Base-by-base conservation (phyloP, 352 stramenopile genomes). In the Globisporangium megalacanthum region DNA sequence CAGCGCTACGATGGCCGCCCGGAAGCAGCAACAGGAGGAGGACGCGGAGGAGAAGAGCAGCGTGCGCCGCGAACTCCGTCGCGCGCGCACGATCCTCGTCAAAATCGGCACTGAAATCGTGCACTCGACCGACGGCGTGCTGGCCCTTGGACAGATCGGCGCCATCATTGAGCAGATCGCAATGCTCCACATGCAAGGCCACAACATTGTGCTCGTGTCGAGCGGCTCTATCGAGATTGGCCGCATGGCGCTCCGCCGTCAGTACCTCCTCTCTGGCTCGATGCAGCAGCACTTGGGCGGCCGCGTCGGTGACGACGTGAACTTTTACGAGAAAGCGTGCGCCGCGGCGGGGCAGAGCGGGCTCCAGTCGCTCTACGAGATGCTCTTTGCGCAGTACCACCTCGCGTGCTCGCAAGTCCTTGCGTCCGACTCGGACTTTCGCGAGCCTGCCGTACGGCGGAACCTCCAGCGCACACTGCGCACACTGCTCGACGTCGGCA, bases 21-120 rank as follows among this genome's bases (percentile, higher is more conserved):
- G 22, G 2, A n/a, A 22, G 39, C 41, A 47, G 17, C 45, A 57
- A 29, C 14, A 64, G 44, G n/a, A 20, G 13, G 19, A 59, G 33
- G 13, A 17, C 20, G n/a, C 54, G 29, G 41, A n/a, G 37, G 59
- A 57, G 15, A 42, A 39, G 53, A 15, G 49, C 15, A 44, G 49
- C 46, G 6, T 55, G 36, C 72, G 76, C 13, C 71, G 63, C 42
- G 73, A 87, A 45, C 61, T 89, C 41, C 71, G 76, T 53, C 76
- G 77, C 54, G 64, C 77, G 48, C 79, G 76, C 60, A 90, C 79
- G 22, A 86, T 94, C 62, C 72, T 94, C 39, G 73, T 94, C 58
- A 94, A 94, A 60, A 88, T 94, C 62, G 83, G 83, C 64, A 92
- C 81, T 31, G 83, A 94, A 68, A 90, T 92, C 58, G 82, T 94